A percentile compares a stretch with the other conserved stretches of the same genome.
Evolutionary conservation across 1,284 basidiomycete species (phyloP).

Genomic region (Malassezia pachydermatis): DNA sequence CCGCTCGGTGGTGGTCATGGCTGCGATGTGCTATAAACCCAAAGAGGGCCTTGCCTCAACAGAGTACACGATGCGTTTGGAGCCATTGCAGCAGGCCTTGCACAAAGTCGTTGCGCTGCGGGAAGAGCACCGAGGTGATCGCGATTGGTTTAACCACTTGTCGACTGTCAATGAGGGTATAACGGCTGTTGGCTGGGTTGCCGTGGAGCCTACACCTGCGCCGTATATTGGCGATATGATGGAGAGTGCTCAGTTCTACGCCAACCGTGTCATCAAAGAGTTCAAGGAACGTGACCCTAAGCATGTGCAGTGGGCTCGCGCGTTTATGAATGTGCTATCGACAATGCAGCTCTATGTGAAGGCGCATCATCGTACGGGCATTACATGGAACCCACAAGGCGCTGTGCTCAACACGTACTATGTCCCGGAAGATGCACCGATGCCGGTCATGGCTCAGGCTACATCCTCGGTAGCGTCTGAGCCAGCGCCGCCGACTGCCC

Average conservation of each 20-base stretch:
- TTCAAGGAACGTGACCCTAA: slow-evolving; percentile 74
- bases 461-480: slow-evolving; percentile 41
- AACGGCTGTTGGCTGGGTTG: slow-evolving; percentile 82
- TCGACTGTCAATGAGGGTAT: slow-evolving; percentile 72
- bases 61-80: slow-evolving; percentile 58
- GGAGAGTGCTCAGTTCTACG: slow-evolving; percentile 80
- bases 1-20: slow-evolving; percentile 60
- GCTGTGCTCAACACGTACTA: slow-evolving; percentile 21
- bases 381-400: slow-evolving; percentile 70
- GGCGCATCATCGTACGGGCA: slow-evolving; percentile 75
- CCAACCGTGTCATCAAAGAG: slow-evolving; percentile 81
- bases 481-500: slow-evolving; percentile 57
- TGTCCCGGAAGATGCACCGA: no score
- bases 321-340: slow-evolving; percentile 64
- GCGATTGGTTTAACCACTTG: slow-evolving; percentile 73
- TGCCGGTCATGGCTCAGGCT: no score
- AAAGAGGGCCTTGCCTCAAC: slow-evolving; percentile 56
- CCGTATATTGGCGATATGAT: slow-evolving; percentile 74
- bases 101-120: slow-evolving; percentile 67
- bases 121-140: slow-evolving; percentile 69
- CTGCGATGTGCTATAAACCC: slow-evolving; percentile 63
- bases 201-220: slow-evolving; percentile 67
- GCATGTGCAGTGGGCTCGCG: slow-evolving; percentile 77
- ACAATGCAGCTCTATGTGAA: slow-evolving; percentile 71
- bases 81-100: slow-evolving; percentile 65